Conservation (phyloP, 2,329 filamentous ascomycete genomes). For the Colletotrichum paranaense region DNA sequence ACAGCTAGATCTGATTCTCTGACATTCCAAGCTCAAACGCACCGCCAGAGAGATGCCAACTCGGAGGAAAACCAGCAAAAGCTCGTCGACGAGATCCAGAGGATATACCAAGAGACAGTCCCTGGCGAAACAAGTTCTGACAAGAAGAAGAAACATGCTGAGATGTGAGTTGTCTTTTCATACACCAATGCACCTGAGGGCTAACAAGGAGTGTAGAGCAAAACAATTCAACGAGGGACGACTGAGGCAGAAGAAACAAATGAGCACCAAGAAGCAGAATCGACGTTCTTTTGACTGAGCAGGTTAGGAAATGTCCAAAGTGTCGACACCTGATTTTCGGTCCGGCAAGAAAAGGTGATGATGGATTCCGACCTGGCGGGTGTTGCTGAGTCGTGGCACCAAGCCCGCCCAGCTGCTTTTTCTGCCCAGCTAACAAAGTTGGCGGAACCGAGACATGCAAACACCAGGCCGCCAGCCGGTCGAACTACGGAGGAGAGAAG, state of each 20-base stretch:
- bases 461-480: not conserved
- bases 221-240: constrained; percentile 58
- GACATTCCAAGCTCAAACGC: constrained; percentile 65
- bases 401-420: not conserved
- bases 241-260: constrained; percentile 60
- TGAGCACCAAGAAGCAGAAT: constrained; percentile 61
- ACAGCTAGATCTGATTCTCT: constrained; percentile 62
- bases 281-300: constrained; percentile 24
- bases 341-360: not conserved
- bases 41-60: constrained; percentile 64
- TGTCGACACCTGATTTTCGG: not conserved
- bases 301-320: not conserved
- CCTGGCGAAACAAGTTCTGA: constrained; percentile 58
- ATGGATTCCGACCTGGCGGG: not conserved
- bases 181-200: constrained; percentile 25
- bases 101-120: constrained; percentile 58
- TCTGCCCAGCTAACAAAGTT: not conserved
- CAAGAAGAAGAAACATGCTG: constrained; percentile 61
- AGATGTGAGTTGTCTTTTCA: constrained; percentile 53
- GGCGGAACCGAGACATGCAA: constrained; percentile 13
- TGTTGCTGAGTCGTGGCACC: constrained; percentile 1
- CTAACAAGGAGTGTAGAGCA: constrained; percentile 49
- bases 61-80: constrained; percentile 63
- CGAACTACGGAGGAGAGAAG: not conserved
- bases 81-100: constrained; percentile 58